phyloP scores from a whole-genome alignment of 2,329 filamentous ascomycete genomes.

The Diaporthe longicolla region DNA sequence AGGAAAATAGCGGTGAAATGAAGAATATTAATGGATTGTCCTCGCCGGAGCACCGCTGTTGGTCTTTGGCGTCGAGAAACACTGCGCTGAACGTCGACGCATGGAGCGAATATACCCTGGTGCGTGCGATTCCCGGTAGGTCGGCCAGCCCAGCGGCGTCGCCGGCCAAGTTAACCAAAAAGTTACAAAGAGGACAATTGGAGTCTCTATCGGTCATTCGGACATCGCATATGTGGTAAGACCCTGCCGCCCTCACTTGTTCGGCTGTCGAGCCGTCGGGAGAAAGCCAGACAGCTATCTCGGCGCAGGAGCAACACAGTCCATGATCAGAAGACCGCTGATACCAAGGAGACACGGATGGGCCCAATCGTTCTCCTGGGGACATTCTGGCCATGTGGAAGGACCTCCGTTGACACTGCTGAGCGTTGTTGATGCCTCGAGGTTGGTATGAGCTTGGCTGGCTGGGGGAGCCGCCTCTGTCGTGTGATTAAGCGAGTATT shows the following conservation, averaged over 20 bases:
- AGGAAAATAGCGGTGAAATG: conserved; percentile 31
- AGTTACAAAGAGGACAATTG: conserved; percentile 5
- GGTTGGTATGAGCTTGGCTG: neutral
- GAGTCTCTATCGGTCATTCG: conserved; percentile 10
- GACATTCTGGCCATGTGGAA: neutral
- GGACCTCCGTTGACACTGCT: neutral
- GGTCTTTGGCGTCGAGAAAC: conserved; percentile 27
- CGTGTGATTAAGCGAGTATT: neutral
- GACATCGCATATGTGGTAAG: conserved; percentile 17
- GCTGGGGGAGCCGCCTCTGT: neutral
- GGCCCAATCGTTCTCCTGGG: neutral
- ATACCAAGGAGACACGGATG: neutral
- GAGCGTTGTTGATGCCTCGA: neutral
- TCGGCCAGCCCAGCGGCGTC: neutral
- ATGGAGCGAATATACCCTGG: conserved; percentile 19
- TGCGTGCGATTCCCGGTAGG: neutral
- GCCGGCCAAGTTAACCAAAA: neutral
- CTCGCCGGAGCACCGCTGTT: conserved; percentile 9
- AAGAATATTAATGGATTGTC: conserved; percentile 17
- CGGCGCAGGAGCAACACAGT: conserved; percentile 2
- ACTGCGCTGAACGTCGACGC: conserved; percentile 26
- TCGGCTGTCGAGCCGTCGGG: neutral
- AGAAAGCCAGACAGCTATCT: conserved; percentile 11
- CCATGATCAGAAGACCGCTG: neutral
- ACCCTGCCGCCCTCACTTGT: neutral